These are phyloP conservation scores for Penicillium dipodomyicola DNA, from an alignment of 495 filamentous ascomycete species.

Conservation along the genomic window DNA sequence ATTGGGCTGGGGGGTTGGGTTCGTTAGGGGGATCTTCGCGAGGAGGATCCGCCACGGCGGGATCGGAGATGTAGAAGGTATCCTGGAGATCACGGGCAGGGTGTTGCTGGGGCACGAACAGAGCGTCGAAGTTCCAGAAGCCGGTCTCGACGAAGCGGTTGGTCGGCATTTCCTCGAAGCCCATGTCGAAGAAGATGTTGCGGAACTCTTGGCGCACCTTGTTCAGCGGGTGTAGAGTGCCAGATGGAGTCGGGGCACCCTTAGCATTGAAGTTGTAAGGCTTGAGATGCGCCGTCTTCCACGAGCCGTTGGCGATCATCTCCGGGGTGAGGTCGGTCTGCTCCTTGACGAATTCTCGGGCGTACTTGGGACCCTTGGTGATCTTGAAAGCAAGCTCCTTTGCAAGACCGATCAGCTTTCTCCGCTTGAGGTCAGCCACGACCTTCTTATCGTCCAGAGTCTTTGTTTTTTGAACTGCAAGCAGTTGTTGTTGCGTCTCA, in stretches of 20 bases:
- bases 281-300: slow-evolving; percentile 84
- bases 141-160: slow-evolving; percentile 86
- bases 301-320: slow-evolving; percentile 68
- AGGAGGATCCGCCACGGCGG: slow-evolving; percentile 70
- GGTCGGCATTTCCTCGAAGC: slow-evolving; percentile 50
- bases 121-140: slow-evolving; percentile 98
- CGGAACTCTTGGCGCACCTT: slow-evolving; percentile 94
- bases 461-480: slow-evolving; percentile 63
- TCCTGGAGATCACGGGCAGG: slow-evolving; percentile 95
- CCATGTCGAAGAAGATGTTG: slow-evolving; percentile 90
- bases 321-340: slow-evolving; percentile 94
- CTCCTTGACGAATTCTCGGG: slow-evolving; percentile 81
- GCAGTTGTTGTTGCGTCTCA: slow-evolving; percentile 68
- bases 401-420: slow-evolving; percentile 75
- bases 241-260: slow-evolving; percentile 73
- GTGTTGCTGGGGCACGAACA: slow-evolving; percentile 97
- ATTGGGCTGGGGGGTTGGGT: slow-evolving; percentile 34
- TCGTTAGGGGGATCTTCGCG: slow-evolving; percentile 61
- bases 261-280: slow-evolving; percentile 96
- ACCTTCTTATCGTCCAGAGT: slow-evolving; percentile 68
- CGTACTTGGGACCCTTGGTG: slow-evolving; percentile 81
- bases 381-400: slow-evolving; percentile 86
- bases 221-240: slow-evolving; percentile 89
- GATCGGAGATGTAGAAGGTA: slow-evolving; percentile 97
- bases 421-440: slow-evolving; percentile 77